These are phyloP conservation scores for Whalleya microplaca DNA, from an alignment of 2,329 filamentous ascomycete genomes.

Conservation along the genomic window DNA sequence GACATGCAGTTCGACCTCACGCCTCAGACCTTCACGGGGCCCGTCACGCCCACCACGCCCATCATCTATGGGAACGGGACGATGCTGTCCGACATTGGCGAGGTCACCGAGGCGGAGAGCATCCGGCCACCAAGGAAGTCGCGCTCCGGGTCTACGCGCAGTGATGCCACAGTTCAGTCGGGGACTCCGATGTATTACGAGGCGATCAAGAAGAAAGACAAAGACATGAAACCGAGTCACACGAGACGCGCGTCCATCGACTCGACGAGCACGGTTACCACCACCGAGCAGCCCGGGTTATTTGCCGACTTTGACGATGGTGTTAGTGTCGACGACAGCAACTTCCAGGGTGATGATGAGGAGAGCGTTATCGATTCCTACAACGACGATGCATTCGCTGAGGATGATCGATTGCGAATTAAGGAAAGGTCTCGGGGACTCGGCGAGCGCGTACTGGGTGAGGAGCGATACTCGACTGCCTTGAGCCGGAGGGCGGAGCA, in stretches of 20 bases:
- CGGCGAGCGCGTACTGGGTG: conserved; percentile 37
- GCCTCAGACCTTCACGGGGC: conserved; percentile 44
- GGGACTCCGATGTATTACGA: conserved; percentile 39
- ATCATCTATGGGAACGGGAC: conserved; percentile 73
- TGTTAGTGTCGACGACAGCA: conserved; percentile 65
- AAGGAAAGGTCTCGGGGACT: conserved; percentile 31
- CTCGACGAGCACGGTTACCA: conserved; percentile 64
- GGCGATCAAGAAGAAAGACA: conserved; percentile 50
- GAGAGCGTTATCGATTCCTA: conserved; percentile 65
- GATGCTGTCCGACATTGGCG: conserved; percentile 69
- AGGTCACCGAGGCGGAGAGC: conserved; percentile 58
- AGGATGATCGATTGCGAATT: conserved; percentile 34
- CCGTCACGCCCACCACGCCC: conserved; percentile 60
- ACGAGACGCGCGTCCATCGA: conserved; percentile 61
- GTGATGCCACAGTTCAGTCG: conserved; percentile 33
- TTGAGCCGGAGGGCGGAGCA: conserved; percentile 84
- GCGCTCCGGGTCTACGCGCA: conserved; percentile 40
- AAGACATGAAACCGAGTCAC: conserved; percentile 44
- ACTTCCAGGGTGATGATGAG: conserved; percentile 70
- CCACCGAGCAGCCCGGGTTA: conserved; percentile 49
- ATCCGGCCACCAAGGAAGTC: conserved; percentile 47
- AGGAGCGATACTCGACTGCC: conserved; percentile 72
- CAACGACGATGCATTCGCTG: conserved; percentile 48
- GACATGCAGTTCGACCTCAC: conserved; percentile 50
- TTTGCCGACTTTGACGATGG: conserved; percentile 67